phyloP scores from a whole-genome alignment of 441 rosid genomes.

The Capsella rubella region DNA sequence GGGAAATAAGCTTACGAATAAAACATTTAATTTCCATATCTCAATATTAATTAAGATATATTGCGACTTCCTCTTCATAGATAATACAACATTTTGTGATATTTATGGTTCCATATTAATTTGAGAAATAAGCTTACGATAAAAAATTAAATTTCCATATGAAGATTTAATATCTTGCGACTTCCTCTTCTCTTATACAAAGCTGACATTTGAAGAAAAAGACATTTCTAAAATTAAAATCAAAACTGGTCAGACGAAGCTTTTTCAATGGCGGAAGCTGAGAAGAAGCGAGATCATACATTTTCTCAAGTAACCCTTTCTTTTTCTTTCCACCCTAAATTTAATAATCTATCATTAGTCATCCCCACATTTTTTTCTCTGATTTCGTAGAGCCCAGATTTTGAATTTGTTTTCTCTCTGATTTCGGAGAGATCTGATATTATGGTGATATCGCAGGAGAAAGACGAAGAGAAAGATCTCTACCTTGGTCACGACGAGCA shows the following conservation, averaged over 20 bases:
- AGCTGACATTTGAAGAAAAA: conserved; percentile 38
- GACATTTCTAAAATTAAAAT: conserved; percentile 31
- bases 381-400: conserved; percentile 29
- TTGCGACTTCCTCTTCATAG: no score
- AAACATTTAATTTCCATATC: no score
- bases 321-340: conserved; percentile 3
- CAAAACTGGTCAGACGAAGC: conserved; percentile 15
- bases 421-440: conserved; percentile 37
- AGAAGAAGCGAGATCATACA: conserved; percentile 36
- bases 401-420: conserved; percentile 17
- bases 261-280: conserved; percentile 47
- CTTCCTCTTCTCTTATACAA: conserved; percentile 17
- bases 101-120: not conserved
- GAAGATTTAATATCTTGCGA: not conserved
- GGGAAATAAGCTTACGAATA: no score
- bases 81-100: not conserved
- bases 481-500: conserved; percentile 75
- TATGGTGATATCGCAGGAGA: conserved; percentile 58
- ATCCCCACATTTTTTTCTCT: conserved; percentile 38
- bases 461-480: conserved; percentile 68
- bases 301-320: conserved; percentile 30
- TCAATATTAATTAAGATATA: no score
- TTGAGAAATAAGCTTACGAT: no score
- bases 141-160: no score
- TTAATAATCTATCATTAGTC: conserved; percentile 42